Percentiles rank a stretch among this genome's conserved stretches.
Conservation (phyloP, 495 filamentous ascomycete species). For the Trypethelium eluteriae region DNA sequence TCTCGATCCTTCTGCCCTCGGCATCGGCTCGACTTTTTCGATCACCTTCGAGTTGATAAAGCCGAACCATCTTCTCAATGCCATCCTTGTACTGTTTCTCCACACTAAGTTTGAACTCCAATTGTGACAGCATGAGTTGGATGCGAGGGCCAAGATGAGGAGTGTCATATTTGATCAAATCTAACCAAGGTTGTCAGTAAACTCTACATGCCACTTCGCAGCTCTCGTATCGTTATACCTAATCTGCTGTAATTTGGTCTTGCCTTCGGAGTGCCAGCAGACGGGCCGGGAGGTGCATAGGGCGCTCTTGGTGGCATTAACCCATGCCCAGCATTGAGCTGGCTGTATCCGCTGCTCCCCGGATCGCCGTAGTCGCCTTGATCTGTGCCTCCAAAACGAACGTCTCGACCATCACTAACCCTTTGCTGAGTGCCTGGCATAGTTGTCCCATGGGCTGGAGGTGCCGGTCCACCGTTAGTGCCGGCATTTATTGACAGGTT, state of each 20-base stretch:
- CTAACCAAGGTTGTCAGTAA: conserved; percentile 40
- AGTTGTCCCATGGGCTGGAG: conserved; percentile 39
- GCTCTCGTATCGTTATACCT: conserved; percentile 49
- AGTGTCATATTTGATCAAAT: conserved; percentile 98
- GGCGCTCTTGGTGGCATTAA: conserved; percentile 80
- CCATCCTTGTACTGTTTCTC: conserved; percentile 99
- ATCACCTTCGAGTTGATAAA: conserved; percentile 98
- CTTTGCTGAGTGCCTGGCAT: conserved; percentile 26
- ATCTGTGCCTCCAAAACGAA: conserved; percentile 33
- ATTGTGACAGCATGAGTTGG: conserved; percentile 96
- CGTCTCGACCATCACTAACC: conserved; percentile 21
- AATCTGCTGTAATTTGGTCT: conserved; percentile 92
- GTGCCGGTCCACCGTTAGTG: conserved; percentile 38
- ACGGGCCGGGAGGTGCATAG: conserved; percentile 65
- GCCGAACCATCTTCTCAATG: conserved; percentile 97
- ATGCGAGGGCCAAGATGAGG: conserved; percentile 92
- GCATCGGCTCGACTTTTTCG: conserved; percentile 90
- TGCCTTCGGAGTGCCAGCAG: conserved; percentile 59
- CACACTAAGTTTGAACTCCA: conserved; percentile 97
- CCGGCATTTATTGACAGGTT: conserved; percentile 50
- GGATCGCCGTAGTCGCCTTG: conserved; percentile 48
- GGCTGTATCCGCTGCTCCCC: conserved; percentile 49
- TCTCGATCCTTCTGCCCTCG: conserved; percentile 79
- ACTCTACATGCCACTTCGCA: conserved; percentile 13
- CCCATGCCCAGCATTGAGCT: conserved; percentile 46